A percentile compares a stretch with the other conserved stretches of the same genome.
Conservation (phyloP, 2,329 filamentous ascomycete genomes). For the Fusarium torreyae region DNA sequence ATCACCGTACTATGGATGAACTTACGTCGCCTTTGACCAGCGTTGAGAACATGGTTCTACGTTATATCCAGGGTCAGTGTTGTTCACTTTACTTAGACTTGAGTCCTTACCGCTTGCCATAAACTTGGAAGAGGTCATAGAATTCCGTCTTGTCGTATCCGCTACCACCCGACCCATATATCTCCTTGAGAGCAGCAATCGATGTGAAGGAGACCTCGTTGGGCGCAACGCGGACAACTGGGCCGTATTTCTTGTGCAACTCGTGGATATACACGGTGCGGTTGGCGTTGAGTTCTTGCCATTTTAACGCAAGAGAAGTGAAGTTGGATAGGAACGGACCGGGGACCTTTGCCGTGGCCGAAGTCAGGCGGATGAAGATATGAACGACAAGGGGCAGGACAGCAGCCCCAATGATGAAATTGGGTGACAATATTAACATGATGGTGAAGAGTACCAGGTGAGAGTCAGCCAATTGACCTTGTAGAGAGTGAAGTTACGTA, state of each 20-base stretch:
- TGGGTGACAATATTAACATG: constrained; percentile 52
- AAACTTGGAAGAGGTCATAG: constrained; percentile 73
- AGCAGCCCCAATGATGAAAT: constrained; percentile 43
- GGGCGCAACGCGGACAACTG: constrained; percentile 70
- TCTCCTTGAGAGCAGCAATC: constrained; percentile 70
- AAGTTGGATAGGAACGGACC: constrained; percentile 65
- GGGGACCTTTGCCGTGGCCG: constrained; percentile 60
- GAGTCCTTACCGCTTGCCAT: constrained; percentile 65
- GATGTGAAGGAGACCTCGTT: constrained; percentile 73
- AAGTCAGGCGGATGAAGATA: constrained; percentile 50
- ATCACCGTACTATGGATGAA: neutral
- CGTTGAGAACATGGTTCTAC: constrained; percentile 73
- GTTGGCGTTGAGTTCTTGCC: constrained; percentile 68
- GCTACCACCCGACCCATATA: constrained; percentile 73
- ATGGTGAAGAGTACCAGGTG: neutral
- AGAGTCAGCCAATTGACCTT: neutral
- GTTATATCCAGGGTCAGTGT: constrained; percentile 13
- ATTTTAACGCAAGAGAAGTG: constrained; percentile 67
- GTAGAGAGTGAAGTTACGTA: neutral
- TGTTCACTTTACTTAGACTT: neutral
- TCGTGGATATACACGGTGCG: constrained; percentile 70
- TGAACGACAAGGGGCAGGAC: constrained; percentile 47
- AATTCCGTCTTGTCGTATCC: constrained; percentile 77
- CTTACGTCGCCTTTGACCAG: constrained; percentile 68
- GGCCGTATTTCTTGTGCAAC: constrained; percentile 70